Evolutionary conservation across 1,139 yeast genomes (phyloP).

Genomic region (Geotrichum candidum): DNA sequence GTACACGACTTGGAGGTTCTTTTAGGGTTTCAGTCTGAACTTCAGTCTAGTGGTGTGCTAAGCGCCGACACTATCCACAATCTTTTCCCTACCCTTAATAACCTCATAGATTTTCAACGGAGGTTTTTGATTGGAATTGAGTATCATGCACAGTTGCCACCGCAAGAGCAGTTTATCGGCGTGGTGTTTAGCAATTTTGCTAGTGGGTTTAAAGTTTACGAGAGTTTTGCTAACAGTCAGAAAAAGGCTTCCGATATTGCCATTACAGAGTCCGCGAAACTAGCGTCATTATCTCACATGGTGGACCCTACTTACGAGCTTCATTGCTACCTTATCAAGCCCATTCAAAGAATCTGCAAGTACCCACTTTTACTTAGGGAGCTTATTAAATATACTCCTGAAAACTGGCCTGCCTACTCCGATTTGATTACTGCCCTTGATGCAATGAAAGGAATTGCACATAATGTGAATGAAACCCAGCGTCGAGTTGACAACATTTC

Average conservation of each 20-base stretch:
- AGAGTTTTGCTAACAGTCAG: slow-evolving; percentile 81
- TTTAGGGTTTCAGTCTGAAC: slow-evolving; percentile 59
- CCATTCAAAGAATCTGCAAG: slow-evolving; percentile 90
- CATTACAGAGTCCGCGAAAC: slow-evolving; percentile 52
- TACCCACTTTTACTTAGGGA: slow-evolving; percentile 81
- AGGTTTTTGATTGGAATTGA: slow-evolving; percentile 83
- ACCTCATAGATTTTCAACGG: slow-evolving; percentile 86
- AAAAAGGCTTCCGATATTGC: slow-evolving; percentile 81
- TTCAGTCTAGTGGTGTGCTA: slow-evolving; percentile 58
- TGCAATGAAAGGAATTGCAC: slow-evolving; percentile 70
- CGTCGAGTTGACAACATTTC: slow-evolving; percentile 84
- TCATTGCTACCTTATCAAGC: slow-evolving; percentile 84
- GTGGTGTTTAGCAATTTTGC: slow-evolving; percentile 73
- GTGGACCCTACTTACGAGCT: slow-evolving; percentile 85
- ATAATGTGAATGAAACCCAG: slow-evolving; percentile 87
- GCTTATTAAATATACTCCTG: slow-evolving; percentile 58
- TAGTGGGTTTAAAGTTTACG: slow-evolving; percentile 80
- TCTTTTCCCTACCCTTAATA: slow-evolving; percentile 80
- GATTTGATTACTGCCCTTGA: slow-evolving; percentile 67
- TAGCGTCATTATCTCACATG: slow-evolving; percentile 52
- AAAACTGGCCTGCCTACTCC: slow-evolving; percentile 49
- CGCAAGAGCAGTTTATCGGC: slow-evolving; percentile 77
- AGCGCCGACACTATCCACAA: slow-evolving; percentile 75
- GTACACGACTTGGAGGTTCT: slow-evolving; percentile 83
- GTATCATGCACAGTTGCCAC: slow-evolving; percentile 72